Base-by-base conservation (phyloP, 306 rosid genomes). In the Gillenia trifoliata region DNA sequence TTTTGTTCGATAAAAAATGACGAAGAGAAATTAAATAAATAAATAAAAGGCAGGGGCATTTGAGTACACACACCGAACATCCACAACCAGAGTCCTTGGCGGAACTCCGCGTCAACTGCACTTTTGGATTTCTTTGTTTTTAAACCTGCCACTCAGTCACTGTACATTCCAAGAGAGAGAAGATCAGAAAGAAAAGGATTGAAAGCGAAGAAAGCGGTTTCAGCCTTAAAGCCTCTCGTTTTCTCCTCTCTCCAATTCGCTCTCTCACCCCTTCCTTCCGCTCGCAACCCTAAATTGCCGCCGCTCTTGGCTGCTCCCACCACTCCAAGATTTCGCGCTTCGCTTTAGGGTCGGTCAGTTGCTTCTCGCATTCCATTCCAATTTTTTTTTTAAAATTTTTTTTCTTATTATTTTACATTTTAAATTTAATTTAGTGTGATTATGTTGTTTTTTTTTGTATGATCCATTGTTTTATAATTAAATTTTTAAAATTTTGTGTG, bases 21-120 rank as follows among this genome's bases (percentile, higher is more conserved):
- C n/a, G n/a, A n/a, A n/a, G n/a, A n/a, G n/a, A n/a, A n/a, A n/a
- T n/a, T n/a, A n/a, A n/a, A n/a, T n/a, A n/a, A n/a, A n/a, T n/a
- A n/a, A n/a, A n/a, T n/a, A n/a, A n/a, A n/a, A n/a, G 20, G 22
- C 56, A 49, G 10, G 56, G 56, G 56, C 56, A 17, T 49, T 49
- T 49, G 20, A 49, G 56, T 49, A 5, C 3, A 17, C 56, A 0
- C 56, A 17, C 22, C 40, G 9, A 49, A 3, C 22, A 2, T 15
- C 55, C 29, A 3, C 28, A 55, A 22, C 28, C 13, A 52, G 11
- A 55, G 16, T n/a, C 61, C 13, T 3, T 55, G 29, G 86, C 86
- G 89, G 87, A 73, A 83, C 77, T 71, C 81, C 72, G 75, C 81
- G 87, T 86, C 89, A 79, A 88, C 75, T 12, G 71, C 79, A 65